Percentiles rank a stretch among this genome's conserved stretches.
Evolutionary conservation across 1,284 basidiomycete species (phyloP).

Genomic region (Ustilago loliicola): DNA sequence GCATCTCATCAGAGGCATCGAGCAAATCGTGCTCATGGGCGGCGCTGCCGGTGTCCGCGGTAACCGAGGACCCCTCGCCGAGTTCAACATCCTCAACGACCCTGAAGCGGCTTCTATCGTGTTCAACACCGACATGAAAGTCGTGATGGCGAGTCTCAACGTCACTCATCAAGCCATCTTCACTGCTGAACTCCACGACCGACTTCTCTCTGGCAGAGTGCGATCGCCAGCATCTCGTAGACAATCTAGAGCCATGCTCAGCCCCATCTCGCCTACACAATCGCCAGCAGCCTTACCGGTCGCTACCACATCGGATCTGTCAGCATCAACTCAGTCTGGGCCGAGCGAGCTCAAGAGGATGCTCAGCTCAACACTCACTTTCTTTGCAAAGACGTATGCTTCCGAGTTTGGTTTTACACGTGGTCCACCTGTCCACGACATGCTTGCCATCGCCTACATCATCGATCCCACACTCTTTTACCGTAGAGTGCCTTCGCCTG

Average conservation of each 20-base stretch:
- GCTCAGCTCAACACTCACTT: conserved; percentile 57
- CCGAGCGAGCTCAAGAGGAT: conserved; percentile 49
- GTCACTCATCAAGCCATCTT: conserved; percentile 65
- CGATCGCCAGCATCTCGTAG: conserved; percentile 42
- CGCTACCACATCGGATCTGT: conserved; percentile 15
- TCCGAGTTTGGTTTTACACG: conserved; percentile 59
- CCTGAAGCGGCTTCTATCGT: conserved; percentile 64
- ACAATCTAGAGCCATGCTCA: conserved; percentile 25
- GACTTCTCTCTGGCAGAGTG: conserved; percentile 27
- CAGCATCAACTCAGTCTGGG: conserved; percentile 23
- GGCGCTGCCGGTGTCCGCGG: conserved; percentile 58
- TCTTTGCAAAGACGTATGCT: conserved; percentile 57
- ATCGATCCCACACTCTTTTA: conserved; percentile 62
- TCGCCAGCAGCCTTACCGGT: conserved; percentile 26
- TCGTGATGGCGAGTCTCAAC: conserved; percentile 65
- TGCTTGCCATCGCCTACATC: conserved; percentile 63
- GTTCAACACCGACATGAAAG: conserved; percentile 57
- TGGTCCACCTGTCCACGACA: conserved; percentile 65
- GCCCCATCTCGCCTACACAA: conserved; percentile 21
- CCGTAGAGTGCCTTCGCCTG: conserved; percentile 44
- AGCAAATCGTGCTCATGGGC: conserved; percentile 65
- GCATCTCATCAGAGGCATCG: conserved; percentile 52
- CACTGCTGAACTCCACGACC: conserved; percentile 50
- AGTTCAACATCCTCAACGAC: conserved; percentile 66
- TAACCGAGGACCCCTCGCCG: conserved; percentile 57